These are phyloP conservation scores for Sporisorium scitamineum DNA, from an alignment of 1,284 basidiomycete species.

Conservation along the genomic window DNA sequence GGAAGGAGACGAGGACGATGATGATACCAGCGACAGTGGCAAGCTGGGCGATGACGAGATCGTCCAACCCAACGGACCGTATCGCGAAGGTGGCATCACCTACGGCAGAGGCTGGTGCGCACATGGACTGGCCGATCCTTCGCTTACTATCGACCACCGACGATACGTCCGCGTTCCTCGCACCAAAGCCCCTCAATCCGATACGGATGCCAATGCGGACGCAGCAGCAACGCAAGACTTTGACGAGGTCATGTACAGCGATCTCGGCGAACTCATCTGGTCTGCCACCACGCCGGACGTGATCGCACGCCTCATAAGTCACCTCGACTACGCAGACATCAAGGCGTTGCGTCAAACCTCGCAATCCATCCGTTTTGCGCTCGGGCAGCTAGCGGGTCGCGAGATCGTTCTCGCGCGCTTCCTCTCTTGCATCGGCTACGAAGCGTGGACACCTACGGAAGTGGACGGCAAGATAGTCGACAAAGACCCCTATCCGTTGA, in stretches of 20 bases:
- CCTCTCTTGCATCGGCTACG: conserved; percentile 61
- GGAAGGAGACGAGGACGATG: conserved; percentile 24
- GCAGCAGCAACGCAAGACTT: conserved; percentile 9
- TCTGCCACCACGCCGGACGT: conserved; percentile 58
- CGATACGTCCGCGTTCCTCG: conserved; percentile 34
- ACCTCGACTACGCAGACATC: conserved; percentile 63
- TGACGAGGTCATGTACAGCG: conserved; percentile 51
- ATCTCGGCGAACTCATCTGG: conserved; percentile 60
- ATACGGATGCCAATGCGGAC: not conserved
- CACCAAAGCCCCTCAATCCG: not conserved
- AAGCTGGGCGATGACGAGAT: conserved; percentile 15
- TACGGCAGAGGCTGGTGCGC: conserved; percentile 57
- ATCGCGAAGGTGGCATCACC: conserved; percentile 53
- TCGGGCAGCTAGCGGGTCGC: conserved; percentile 46
- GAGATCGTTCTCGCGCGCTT: conserved; percentile 61
- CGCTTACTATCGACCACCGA: conserved; percentile 39
- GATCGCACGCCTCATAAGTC: conserved; percentile 46
- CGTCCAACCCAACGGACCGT: conserved; percentile 52
- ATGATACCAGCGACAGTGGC: conserved; percentile 3
- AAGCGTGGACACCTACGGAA: conserved; percentile 41
- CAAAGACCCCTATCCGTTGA: conserved; percentile 61
- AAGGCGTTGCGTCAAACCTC: conserved; percentile 62
- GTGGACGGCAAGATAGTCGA: conserved; percentile 13
- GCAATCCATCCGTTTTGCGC: conserved; percentile 47
- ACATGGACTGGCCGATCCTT: conserved; percentile 54